A percentile compares a stretch with the other conserved stretches of the same genome.
Conservation (phyloP, 2,329 filamentous ascomycete species). For the Colletotrichum sp. region DNA sequence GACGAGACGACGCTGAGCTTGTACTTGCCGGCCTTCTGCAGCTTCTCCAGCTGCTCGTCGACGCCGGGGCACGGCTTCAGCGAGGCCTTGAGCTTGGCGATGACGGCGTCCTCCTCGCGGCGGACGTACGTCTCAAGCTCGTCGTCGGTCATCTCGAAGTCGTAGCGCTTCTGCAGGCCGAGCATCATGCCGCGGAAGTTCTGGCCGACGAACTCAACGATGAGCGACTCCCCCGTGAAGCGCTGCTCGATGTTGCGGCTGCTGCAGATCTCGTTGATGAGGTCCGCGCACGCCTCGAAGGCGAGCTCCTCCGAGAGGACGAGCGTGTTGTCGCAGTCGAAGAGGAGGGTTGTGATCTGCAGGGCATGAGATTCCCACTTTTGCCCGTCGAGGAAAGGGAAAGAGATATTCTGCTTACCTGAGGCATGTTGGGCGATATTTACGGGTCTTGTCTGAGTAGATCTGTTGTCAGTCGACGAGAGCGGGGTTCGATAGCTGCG, state of each 20-base stretch:
- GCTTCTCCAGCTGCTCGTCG: conserved; percentile 68
- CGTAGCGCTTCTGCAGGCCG: conserved; percentile 76
- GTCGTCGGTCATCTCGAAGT: conserved; percentile 70
- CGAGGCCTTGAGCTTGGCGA: conserved; percentile 75
- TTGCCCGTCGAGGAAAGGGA: background rate
- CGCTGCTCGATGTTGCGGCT: conserved; percentile 65
- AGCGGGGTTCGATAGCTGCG: background rate
- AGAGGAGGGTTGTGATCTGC: conserved; percentile 73
- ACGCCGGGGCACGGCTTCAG: conserved; percentile 73
- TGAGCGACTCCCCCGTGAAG: conserved; percentile 81
- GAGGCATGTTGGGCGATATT: conserved; percentile 34
- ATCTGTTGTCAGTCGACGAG: background rate
- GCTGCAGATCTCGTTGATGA: conserved; percentile 85
- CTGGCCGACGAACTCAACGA: conserved; percentile 88
- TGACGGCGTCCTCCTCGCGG: conserved; percentile 83
- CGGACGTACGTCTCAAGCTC: conserved; percentile 78
- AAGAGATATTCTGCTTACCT: conserved; percentile 28
- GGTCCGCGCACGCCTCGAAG: conserved; percentile 88
- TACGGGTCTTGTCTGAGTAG: background rate
- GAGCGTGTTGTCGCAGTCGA: conserved; percentile 90
- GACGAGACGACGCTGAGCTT: conserved; percentile 81
- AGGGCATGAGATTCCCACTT: background rate
- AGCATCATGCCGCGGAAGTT: conserved; percentile 94
- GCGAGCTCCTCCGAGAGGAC: conserved; percentile 90
- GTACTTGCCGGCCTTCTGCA: conserved; percentile 68